Conservation (phyloP, 495 filamentous ascomycete species). For the Xylaria bambusicola region DNA sequence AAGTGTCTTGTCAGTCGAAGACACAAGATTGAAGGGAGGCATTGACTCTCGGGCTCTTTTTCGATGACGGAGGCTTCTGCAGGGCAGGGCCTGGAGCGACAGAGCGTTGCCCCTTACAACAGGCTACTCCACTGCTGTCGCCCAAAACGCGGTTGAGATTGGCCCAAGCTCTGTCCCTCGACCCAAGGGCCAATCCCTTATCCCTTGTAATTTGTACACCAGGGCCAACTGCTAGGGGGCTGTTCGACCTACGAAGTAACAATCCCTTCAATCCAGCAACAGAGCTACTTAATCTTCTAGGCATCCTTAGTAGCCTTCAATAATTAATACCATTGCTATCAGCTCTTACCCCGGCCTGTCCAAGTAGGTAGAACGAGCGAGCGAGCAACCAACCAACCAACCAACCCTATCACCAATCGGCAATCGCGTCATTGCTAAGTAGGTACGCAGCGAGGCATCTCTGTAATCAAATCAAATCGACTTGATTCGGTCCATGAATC, state of each 20-base stretch:
- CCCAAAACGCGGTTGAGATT: constrained; percentile 11
- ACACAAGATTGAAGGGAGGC: no score
- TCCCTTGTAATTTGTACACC: background rate
- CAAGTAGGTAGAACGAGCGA: background rate
- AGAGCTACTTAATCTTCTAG: background rate
- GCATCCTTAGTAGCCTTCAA: no score
- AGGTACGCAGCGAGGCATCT: background rate
- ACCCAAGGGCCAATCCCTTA: background rate
- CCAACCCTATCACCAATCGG: background rate
- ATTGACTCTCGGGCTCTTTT: no score
- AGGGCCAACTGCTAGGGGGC: no score
- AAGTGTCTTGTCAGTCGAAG: no score
- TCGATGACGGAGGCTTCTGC: no score
- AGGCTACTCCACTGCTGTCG: background rate
- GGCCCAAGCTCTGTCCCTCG: background rate
- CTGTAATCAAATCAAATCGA: no score
- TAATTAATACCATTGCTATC: constrained; percentile 11
- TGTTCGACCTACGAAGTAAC: no score
- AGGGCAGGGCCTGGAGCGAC: no score
- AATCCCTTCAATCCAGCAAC: background rate
- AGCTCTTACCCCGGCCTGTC: background rate
- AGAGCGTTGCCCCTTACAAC: constrained; percentile 20
- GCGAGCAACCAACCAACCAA: no score
- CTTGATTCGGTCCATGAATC: background rate
- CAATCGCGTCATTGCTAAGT: background rate